Percentiles rank a stretch among this genome's conserved stretches.
phyloP scores from a whole-genome alignment of 2,329 filamentous ascomycete species.

The Pseudonectria foliicola region DNA sequence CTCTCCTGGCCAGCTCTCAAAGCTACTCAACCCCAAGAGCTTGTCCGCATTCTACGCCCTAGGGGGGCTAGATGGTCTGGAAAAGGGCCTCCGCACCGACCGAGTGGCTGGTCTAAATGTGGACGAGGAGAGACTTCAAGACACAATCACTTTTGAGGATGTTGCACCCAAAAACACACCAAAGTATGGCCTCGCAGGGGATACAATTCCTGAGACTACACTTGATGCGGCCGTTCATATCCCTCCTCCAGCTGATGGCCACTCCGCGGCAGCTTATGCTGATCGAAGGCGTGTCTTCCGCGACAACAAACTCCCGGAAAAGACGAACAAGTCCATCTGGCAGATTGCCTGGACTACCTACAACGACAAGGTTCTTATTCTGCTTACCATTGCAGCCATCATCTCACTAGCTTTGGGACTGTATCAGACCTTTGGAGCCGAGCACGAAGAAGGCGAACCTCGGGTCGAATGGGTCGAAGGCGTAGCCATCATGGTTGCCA shows the following conservation, averaged over 20 bases:
- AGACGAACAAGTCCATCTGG: constrained; percentile 55
- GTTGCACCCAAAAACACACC: constrained; percentile 34
- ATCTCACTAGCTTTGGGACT: constrained; percentile 63
- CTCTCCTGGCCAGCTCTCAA: constrained; percentile 69
- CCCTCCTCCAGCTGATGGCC: constrained; percentile 15
- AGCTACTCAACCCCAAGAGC: constrained; percentile 75
- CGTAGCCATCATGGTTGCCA: constrained; percentile 58
- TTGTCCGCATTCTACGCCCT: constrained; percentile 67
- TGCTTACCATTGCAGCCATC: constrained; percentile 60
- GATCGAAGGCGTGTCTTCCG: constrained; percentile 38
- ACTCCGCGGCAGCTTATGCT: constrained; percentile 15
- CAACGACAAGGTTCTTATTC: constrained; percentile 66
- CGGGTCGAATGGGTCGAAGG: constrained; percentile 63
- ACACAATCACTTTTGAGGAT: constrained; percentile 61
- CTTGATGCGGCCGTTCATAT: constrained; percentile 19
- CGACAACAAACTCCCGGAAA: constrained; percentile 57
- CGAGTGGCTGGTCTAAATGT: constrained; percentile 57
- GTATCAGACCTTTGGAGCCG: constrained; percentile 56
- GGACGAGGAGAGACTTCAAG: constrained; percentile 60
- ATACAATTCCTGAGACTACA: constrained; percentile 23
- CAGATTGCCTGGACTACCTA: constrained; percentile 62
- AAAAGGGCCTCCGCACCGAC: constrained; percentile 65
- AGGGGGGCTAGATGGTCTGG: constrained; percentile 64
- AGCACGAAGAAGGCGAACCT: constrained; percentile 39
- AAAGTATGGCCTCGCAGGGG: constrained; percentile 26